These are phyloP conservation scores for Pseudogymnoascus sp. DNA, from an alignment of 2,329 filamentous ascomycete species.

Conservation along the genomic window DNA sequence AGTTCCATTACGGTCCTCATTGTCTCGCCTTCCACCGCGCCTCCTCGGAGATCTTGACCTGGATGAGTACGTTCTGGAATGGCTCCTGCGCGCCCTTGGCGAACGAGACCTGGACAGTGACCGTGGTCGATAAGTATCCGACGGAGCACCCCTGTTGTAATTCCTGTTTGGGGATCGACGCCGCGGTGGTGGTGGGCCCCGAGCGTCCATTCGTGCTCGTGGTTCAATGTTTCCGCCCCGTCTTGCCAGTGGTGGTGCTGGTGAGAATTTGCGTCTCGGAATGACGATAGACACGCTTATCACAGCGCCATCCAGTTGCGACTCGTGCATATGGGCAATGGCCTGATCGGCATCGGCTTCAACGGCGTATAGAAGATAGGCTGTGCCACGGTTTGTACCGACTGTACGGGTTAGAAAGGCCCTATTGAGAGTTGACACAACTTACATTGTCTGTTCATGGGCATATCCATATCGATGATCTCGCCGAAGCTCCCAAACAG, in stretches of 20 bases:
- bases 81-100: constrained; percentile 30
- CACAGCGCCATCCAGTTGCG: constrained; percentile 44
- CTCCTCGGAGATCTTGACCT: constrained; percentile 30
- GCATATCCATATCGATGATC: constrained; percentile 81
- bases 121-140: constrained; percentile 29
- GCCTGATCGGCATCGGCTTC: constrained; percentile 76
- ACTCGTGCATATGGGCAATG: constrained; percentile 96
- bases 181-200: constrained; percentile 20
- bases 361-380: constrained; percentile 78
- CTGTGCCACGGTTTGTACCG: constrained; percentile 84
- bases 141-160: constrained; percentile 16
- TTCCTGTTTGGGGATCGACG: constrained; percentile 21
- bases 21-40: constrained; percentile 23
- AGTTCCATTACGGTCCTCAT: constrained; percentile 21
- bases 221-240: constrained; percentile 53
- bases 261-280: constrained; percentile 57
- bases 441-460: constrained; percentile 78
- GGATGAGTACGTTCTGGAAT: constrained; percentile 32
- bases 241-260: constrained; percentile 64
- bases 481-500: constrained; percentile 85
- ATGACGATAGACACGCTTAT: constrained; percentile 31
- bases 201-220: constrained; percentile 26
- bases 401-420: constrained; percentile 40
- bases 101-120: constrained; percentile 35
- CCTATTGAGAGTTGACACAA: constrained; percentile 12